Conservation (phyloP, 1,284 basidiomycete species). For the Malassezia sp. region DNA sequence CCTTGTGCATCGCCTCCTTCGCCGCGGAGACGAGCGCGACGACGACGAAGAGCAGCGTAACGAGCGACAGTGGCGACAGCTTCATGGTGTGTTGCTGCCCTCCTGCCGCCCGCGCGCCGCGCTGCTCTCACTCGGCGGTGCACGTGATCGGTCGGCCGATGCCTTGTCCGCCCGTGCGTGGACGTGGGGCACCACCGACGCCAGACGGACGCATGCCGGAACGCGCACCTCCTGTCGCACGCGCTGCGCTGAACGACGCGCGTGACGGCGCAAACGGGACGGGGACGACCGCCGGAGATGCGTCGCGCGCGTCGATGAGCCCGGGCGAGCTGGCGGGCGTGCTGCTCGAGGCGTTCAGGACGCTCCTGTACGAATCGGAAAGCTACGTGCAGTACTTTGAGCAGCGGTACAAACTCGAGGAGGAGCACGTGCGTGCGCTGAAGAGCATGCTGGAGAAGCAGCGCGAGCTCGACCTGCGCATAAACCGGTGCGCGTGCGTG, state of each 20-base stretch:
- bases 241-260: not conserved
- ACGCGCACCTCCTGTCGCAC: too few species aligned
- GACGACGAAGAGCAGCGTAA: conserved; percentile 4
- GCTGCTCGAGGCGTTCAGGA: conserved; percentile 30
- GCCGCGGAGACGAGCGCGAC: conserved; percentile 1
- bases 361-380: conserved; percentile 31
- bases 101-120: too few species aligned
- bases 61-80: conserved; percentile 1
- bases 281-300: not conserved
- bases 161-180: too few species aligned
- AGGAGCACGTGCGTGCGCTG: conserved; percentile 32
- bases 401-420: conserved; percentile 34
- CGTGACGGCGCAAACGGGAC: not conserved
- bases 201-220: not conserved
- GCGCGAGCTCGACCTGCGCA: conserved; percentile 33
- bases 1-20: conserved; percentile 7
- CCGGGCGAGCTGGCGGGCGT: conserved; percentile 23
- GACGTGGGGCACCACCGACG: not conserved
- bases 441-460: conserved; percentile 24
- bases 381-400: conserved; percentile 34
- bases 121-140: too few species aligned
- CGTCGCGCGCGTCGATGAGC: conserved; percentile 4
- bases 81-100: conserved; percentile 4
- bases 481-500: too few species aligned
- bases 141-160: too few species aligned